Evolutionary conservation across 2,329 filamentous ascomycete species (phyloP).

Genomic region (Fragosphaeria purpurea): DNA sequence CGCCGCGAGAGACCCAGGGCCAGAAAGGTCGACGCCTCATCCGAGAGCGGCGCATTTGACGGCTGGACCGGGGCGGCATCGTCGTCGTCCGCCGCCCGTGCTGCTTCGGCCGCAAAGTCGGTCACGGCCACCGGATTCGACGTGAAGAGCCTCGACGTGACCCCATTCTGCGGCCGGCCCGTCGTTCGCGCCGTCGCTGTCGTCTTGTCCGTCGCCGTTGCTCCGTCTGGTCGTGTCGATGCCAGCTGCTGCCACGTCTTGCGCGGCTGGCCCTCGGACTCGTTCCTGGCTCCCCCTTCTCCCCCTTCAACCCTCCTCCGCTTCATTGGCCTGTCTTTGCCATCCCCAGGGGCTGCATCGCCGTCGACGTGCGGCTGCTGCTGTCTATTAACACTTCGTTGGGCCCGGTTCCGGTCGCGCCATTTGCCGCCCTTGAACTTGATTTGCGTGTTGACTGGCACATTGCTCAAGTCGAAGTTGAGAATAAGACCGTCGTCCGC

Average conservation of each 20-base stretch:
- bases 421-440: too few relatives aligned
- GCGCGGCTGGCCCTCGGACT: slow-evolving; percentile 16
- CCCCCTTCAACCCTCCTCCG: too few relatives aligned
- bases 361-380: too few relatives aligned
- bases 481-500: too few relatives aligned
- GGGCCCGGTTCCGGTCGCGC: too few relatives aligned
- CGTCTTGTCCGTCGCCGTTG: background rate
- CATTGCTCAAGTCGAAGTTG: too few relatives aligned
- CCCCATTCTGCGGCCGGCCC: slow-evolving; percentile 17
- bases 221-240: background rate
- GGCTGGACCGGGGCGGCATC: slow-evolving; percentile 51
- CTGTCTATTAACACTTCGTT: too few relatives aligned
- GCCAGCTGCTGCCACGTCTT: slow-evolving; percentile 5
- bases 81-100: slow-evolving; percentile 29
- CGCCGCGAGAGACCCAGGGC: slow-evolving; percentile 72
- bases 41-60: slow-evolving; percentile 81
- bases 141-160: slow-evolving; percentile 87
- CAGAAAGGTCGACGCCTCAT: slow-evolving; percentile 77
- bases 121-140: slow-evolving; percentile 72
- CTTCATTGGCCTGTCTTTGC: too few relatives aligned
- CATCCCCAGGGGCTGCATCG: too few relatives aligned
- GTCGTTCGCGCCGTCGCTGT: slow-evolving; percentile 1
- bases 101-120: slow-evolving; percentile 28
- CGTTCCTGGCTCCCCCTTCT: too few relatives aligned
- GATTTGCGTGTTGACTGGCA: too few relatives aligned